A percentile compares a stretch with the other conserved stretches of the same genome.
phyloP scores from a whole-genome alignment of 768 basidiomycete genomes.

The Tulasnella sp. region DNA sequence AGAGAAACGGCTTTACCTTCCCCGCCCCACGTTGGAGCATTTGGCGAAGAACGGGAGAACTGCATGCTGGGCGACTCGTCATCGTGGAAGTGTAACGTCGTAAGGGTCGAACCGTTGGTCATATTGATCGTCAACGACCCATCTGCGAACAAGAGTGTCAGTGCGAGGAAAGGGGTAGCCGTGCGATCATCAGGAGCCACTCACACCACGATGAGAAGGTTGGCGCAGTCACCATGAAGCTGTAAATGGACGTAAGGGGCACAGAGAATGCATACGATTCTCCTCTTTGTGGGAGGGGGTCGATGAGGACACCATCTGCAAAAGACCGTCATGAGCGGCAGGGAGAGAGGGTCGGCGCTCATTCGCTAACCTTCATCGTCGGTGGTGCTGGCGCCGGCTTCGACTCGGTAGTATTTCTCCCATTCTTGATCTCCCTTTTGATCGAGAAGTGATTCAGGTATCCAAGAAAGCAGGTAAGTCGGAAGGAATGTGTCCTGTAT shows the following conservation, averaged over 20 bases:
- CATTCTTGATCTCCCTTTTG: slow-evolving; percentile 78
- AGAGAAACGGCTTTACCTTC: slow-evolving; percentile 5
- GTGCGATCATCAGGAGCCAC: slow-evolving; percentile 27
- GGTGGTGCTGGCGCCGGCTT: slow-evolving; percentile 46
- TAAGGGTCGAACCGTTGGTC: slow-evolving; percentile 74
- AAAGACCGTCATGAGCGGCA: background rate
- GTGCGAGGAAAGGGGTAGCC: slow-evolving; percentile 25
- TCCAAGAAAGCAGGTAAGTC: slow-evolving; percentile 82
- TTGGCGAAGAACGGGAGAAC: slow-evolving; percentile 2
- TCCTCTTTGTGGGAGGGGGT: slow-evolving; percentile 71
- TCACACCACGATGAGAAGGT: slow-evolving; percentile 78
- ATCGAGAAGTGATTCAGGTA: slow-evolving; percentile 76
- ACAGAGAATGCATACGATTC: slow-evolving; percentile 97
- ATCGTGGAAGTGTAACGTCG: slow-evolving; percentile 92
- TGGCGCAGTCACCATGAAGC: slow-evolving; percentile 76
- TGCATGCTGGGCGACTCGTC: slow-evolving; percentile 74
- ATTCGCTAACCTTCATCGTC: slow-evolving; percentile 57
- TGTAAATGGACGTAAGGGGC: slow-evolving; percentile 81
- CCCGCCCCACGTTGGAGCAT: slow-evolving; percentile 22
- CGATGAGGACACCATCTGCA: slow-evolving; percentile 75
- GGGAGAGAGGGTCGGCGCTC: slow-evolving; percentile 39
- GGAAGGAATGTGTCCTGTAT: slow-evolving; percentile 65
- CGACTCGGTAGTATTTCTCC: slow-evolving; percentile 83
- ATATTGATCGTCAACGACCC: slow-evolving; percentile 86
- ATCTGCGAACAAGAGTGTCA: slow-evolving; percentile 43